Evolutionary conservation across 2,329 filamentous ascomycete species (phyloP).

Genomic region (Diaporthe capsici): DNA sequence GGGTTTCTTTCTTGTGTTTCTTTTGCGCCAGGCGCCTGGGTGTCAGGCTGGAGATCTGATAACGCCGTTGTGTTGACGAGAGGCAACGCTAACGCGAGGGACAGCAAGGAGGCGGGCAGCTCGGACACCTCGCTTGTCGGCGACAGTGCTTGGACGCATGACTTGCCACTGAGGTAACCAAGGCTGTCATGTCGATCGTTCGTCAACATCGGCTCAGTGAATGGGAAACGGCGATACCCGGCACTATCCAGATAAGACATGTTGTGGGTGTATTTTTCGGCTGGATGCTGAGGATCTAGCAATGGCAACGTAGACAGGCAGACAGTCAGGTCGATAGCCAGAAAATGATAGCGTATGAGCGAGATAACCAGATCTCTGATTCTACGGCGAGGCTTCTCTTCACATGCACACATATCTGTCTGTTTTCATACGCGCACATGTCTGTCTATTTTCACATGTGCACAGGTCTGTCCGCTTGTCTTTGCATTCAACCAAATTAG

Average conservation of each 20-base stretch:
- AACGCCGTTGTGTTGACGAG: not conserved
- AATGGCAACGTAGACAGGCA: not conserved
- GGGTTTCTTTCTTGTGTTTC: not conserved
- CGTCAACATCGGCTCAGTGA: not conserved
- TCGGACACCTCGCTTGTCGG: not conserved
- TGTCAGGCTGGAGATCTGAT: not conserved
- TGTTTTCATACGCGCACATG: not conserved
- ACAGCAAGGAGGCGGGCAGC: conserved; percentile 10
- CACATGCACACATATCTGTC: too few relatives aligned
- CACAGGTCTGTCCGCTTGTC: not conserved
- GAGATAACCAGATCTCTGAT: not conserved
- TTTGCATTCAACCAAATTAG: not conserved
- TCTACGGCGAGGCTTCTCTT: not conserved
- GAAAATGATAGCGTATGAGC: not conserved
- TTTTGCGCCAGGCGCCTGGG: not conserved
- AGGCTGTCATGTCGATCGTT: not conserved
- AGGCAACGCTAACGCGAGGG: conserved; percentile 18
- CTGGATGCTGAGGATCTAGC: not conserved
- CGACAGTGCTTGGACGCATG: not conserved
- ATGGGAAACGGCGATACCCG: conserved; percentile 28
- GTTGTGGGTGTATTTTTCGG: not conserved
- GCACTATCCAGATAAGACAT: conserved; percentile 31
- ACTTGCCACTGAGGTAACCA: not conserved
- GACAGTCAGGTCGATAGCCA: too few relatives aligned
- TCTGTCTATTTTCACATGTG: not conserved